These are phyloP conservation scores for Trametes polyzona DNA, from an alignment of 1,284 basidiomycete species.

Conservation along the genomic window DNA sequence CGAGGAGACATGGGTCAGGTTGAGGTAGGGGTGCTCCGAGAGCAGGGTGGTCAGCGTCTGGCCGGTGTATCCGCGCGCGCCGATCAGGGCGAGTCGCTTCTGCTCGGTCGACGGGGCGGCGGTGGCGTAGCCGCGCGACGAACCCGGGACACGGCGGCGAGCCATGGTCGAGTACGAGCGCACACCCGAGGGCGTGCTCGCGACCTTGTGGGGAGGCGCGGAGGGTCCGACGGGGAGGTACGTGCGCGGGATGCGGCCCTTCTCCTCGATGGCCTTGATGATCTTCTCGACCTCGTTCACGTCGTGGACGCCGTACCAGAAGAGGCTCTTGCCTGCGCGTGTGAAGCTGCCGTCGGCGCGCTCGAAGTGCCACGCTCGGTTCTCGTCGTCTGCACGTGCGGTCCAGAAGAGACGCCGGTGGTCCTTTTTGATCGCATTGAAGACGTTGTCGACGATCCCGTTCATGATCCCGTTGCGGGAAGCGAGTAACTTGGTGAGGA, in stretches of 20 bases:
- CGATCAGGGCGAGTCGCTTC: conserved; percentile 94
- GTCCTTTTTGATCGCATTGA: conserved; percentile 94
- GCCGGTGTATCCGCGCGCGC: conserved; percentile 95
- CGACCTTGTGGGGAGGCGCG: conserved; percentile 64
- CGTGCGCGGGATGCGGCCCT: conserved; percentile 63
- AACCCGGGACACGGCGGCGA: conserved; percentile 50
- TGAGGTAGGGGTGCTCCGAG: conserved; percentile 84
- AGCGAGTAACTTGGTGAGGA: conserved; percentile 91
- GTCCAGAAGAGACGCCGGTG: conserved; percentile 97
- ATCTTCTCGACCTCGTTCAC: conserved; percentile 90
- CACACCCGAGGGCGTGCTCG: conserved; percentile 41
- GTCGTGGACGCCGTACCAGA: conserved; percentile 97
- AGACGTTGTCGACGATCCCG: conserved; percentile 97
- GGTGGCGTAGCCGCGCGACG: conserved; percentile 67
- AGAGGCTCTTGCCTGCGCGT: conserved; percentile 88
- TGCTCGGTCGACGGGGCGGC: conserved; percentile 55
- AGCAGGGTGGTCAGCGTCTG: conserved; percentile 89
- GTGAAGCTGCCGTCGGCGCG: conserved; percentile 98
- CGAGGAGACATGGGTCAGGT: conserved; percentile 94
- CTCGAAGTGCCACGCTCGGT: conserved; percentile 98
- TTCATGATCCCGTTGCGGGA: conserved; percentile 91
- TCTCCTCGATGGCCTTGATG: conserved; percentile 84
- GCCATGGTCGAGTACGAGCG: conserved; percentile 80
- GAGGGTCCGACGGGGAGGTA: conserved; percentile 92
- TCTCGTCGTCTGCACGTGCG: conserved; percentile 92